Base-by-base conservation (phyloP, 805 yeast species). In the Schwanniomyces vanrijiae region DNA sequence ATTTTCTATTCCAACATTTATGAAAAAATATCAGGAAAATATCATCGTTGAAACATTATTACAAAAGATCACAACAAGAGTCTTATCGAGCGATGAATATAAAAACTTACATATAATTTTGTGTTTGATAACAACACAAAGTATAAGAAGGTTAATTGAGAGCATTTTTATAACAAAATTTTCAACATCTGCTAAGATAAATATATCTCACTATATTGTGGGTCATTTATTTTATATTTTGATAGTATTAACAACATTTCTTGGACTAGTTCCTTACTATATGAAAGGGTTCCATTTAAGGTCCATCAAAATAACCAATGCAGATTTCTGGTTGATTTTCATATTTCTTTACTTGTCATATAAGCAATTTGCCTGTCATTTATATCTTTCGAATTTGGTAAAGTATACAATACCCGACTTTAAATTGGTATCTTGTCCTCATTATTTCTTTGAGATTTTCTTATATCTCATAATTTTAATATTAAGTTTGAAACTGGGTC, bases 401-500 rank as follows among this genome's bases (percentile, higher is more conserved):
- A 85, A 85, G 58, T 85, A 85, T 60, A 71, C 80, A 1, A 55
- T 75, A 21, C 94, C 95, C 2, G 60, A 56, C 2, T 60, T 65
- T 29, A 61, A 62, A 37, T 61, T 60, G n/a, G 69, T 78, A 1
- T 69, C 81, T 14, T 80, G 85, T 53, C 86, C 92, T 0, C 95
- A 87, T 61, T 87, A 86, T 55, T 66, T 82, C 16, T 85, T 84
- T 60, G 95, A 87, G 58, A 66, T 83, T 5, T 22, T 76, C 29
- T 74, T 87, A 2, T 87, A 87, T 54, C 40, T 68, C 0, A 57
- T 76, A 1, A 54, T 71, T n/a, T 52, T 60, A 4, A 41, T 58
- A 11, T 48, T 65, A 13, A 55, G 56, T 26, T 37, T 52, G 20
- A 42, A 42, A 28, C 44, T 50, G 34, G 45, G 50, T 40, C 18